Percentiles rank a stretch among this genome's conserved stretches.
Evolutionary conservation across 2,329 filamentous ascomycete species (phyloP).

Genomic region (Ascochyta viciae-villosae): DNA sequence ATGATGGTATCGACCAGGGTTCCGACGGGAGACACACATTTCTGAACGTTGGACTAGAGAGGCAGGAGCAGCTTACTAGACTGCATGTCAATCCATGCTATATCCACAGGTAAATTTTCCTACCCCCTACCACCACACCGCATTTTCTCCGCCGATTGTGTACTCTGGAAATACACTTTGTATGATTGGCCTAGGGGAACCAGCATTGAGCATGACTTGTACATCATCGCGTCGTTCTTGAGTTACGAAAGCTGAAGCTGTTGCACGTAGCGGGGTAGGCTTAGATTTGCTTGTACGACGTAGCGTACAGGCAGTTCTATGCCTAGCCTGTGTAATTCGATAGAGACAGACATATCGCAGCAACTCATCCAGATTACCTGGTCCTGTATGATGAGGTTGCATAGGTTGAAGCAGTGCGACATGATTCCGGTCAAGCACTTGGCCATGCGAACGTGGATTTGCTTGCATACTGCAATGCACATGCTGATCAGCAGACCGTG

Average conservation of each 20-base stretch:
- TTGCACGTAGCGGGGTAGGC: background rate
- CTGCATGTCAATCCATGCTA: no score
- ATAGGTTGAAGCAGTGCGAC: background rate
- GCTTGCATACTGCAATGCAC: slow-evolving; percentile 1
- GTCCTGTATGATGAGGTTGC: background rate
- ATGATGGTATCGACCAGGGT: background rate
- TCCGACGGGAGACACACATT: background rate
- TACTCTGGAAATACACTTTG: background rate
- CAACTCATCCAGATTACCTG: background rate
- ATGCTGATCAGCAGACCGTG: background rate
- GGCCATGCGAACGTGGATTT: background rate
- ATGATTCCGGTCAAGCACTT: slow-evolving; percentile 1
- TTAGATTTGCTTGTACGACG: background rate
- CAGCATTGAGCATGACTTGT: background rate
- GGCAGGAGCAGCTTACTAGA: background rate
- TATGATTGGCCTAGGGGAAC: background rate
- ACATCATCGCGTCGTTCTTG: background rate
- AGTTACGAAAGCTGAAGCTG: background rate
- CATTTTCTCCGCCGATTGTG: background rate
- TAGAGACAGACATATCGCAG: background rate
- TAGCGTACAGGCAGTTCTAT: background rate
- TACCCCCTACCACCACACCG: background rate
- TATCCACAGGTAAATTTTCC: no score
- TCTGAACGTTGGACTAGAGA: background rate
- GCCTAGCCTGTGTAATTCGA: background rate